A percentile compares a stretch with the other conserved stretches of the same genome.
Evolutionary conservation across 75 land plant genomes (phyloP).

Genomic region (Chamaecyparis obtusa): DNA sequence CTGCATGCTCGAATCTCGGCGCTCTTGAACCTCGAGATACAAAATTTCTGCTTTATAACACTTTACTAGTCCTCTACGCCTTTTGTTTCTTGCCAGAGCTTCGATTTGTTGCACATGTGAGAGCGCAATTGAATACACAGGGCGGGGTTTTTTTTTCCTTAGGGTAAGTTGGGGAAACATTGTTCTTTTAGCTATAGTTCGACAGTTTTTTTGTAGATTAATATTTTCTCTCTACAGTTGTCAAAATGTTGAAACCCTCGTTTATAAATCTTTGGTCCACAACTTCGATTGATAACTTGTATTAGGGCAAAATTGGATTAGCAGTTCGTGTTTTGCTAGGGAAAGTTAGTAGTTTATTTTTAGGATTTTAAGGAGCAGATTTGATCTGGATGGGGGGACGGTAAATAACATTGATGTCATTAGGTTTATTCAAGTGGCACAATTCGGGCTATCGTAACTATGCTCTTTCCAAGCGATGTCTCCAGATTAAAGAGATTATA

Average conservation of each 20-base stretch:
- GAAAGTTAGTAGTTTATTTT: not conserved
- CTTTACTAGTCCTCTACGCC: not conserved
- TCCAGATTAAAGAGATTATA: not conserved
- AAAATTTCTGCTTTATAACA: not conserved
- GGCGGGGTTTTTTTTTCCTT: not conserved
- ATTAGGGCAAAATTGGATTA: not conserved
- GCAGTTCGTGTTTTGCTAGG: not conserved
- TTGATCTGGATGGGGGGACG: not conserved
- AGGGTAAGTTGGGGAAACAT: not conserved
- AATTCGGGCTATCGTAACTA: not conserved
- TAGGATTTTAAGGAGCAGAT: not conserved
- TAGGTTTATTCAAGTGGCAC: not conserved
- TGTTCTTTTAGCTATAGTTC: not conserved
- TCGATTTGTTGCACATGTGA: not conserved
- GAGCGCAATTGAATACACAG: not conserved
- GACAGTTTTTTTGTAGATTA: not conserved
- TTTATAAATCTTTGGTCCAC: no score
- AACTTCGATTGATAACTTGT: not conserved
- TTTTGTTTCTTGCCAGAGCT: not conserved
- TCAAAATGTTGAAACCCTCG: not conserved
- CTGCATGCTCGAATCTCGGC: not conserved
- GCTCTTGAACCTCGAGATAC: not conserved
- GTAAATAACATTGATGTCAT: not conserved
- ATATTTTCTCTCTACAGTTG: not conserved
- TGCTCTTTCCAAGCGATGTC: not conserved